phyloP scores from a whole-genome alignment of 2,329 filamentous ascomycete species.

The Helotiales sp. region DNA sequence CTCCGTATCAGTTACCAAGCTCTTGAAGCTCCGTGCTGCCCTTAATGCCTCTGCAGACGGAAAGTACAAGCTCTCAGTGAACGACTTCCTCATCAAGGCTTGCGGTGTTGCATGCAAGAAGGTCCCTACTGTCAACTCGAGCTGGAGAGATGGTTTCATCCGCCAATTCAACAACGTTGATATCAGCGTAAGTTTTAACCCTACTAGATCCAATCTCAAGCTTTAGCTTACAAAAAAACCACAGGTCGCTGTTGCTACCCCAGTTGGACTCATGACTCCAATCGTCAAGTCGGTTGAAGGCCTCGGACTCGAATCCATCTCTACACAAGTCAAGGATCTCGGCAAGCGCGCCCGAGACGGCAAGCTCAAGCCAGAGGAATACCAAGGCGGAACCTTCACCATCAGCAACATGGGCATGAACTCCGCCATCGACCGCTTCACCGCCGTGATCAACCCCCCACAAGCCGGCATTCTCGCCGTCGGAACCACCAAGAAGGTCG shows the following conservation, averaged over 20 bases:
- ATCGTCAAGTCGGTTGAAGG: constrained; percentile 90
- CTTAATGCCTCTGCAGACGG: constrained; percentile 88
- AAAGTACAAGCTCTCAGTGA: constrained; percentile 99
- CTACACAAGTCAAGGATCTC: constrained; percentile 88
- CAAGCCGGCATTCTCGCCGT: constrained; percentile 95
- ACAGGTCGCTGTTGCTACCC: constrained; percentile 65
- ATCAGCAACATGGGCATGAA: constrained; percentile 99
- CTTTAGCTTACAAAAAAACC: neutral
- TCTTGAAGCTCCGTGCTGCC: constrained; percentile 92
- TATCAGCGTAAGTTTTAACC: constrained; percentile 77
- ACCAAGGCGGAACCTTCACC: constrained; percentile 98
- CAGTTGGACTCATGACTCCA: constrained; percentile 92
- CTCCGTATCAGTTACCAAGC: constrained; percentile 89
- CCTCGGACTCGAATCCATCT: constrained; percentile 88
- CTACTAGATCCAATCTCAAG: neutral
- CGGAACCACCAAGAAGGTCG: constrained; percentile 94
- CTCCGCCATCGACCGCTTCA: constrained; percentile 92
- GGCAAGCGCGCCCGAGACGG: constrained; percentile 94
- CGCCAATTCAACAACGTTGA: constrained; percentile 93
- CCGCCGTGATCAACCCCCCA: constrained; percentile 97
- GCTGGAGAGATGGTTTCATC: constrained; percentile 89
- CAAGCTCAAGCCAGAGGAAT: constrained; percentile 99
- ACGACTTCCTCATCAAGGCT: constrained; percentile 99
- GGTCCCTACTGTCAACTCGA: constrained; percentile 94
- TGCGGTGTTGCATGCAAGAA: constrained; percentile 87